Percentiles rank a stretch among this genome's conserved stretches.
Evolutionary conservation across 148 eudicot species (phyloP).

Genomic region (Tetragonia tetragonoides): DNA sequence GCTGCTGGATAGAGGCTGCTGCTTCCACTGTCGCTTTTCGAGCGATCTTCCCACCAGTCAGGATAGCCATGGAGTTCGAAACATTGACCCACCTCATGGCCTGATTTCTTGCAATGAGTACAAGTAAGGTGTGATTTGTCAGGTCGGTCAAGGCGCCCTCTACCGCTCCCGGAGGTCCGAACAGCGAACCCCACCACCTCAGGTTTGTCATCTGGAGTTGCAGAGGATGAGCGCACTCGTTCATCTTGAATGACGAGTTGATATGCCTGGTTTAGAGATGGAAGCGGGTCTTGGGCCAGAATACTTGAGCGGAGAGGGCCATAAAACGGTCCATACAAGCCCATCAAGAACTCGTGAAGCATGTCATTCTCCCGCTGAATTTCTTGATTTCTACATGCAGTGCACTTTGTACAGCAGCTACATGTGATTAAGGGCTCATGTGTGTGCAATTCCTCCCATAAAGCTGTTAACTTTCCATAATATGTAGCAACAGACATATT

Average conservation of each 20-base stretch:
- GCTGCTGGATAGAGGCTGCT: background rate
- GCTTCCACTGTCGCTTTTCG: background rate
- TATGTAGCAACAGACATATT: background rate
- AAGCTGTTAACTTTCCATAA: background rate
- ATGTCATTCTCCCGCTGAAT: background rate
- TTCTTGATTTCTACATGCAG: too few species aligned
- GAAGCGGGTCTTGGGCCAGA: background rate
- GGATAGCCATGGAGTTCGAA: background rate
- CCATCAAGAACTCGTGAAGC: background rate
- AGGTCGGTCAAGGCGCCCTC: background rate
- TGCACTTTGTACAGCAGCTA: background rate
- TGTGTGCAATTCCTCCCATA: background rate
- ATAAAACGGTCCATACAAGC: background rate
- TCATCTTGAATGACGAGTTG: background rate
- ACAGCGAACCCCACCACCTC: background rate
- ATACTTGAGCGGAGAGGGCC: background rate
- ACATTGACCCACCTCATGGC: background rate
- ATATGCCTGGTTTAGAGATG: too few species aligned
- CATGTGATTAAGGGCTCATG: background rate
- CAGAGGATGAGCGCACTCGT: background rate
- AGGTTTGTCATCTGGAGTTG: background rate
- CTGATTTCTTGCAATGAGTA: background rate
- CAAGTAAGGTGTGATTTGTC: too few species aligned
- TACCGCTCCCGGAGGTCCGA: background rate
- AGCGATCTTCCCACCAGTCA: background rate